Evolutionary conservation across 2,329 filamentous ascomycete species (phyloP).

Genomic region (Colletotrichum brevisporum): DNA sequence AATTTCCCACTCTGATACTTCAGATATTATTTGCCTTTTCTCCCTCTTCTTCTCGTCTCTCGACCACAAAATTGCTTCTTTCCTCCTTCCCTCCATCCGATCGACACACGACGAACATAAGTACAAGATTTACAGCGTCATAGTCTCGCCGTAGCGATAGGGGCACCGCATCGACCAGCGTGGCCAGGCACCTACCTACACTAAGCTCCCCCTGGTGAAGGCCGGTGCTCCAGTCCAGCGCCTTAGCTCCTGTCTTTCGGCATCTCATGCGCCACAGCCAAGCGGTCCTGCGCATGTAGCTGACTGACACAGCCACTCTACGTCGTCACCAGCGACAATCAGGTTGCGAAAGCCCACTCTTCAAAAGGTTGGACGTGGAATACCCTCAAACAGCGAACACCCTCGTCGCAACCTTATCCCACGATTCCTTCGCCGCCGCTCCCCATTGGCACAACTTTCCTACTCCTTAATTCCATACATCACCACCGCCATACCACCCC

Average conservation of each 20-base stretch:
- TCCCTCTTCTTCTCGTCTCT: neutral
- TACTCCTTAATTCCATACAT: constrained; percentile 29
- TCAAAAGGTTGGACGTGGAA: constrained; percentile 41
- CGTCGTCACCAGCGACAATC: constrained; percentile 50
- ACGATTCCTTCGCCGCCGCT: constrained; percentile 18
- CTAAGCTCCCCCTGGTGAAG: constrained; percentile 12
- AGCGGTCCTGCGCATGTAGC: constrained; percentile 30
- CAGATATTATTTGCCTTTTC: neutral
- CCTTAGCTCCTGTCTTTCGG: constrained; percentile 34
- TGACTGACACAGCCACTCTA: constrained; percentile 46
- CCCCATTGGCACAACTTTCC: constrained; percentile 30
- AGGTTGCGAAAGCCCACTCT: constrained; percentile 41
- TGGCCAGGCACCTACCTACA: constrained; percentile 23
- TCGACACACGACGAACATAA: neutral
- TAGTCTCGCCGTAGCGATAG: neutral
- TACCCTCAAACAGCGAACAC: constrained; percentile 38
- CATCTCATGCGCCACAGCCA: constrained; percentile 41
- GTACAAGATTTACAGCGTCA: constrained; percentile 7
- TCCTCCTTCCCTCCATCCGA: neutral
- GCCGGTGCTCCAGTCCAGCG: constrained; percentile 19
- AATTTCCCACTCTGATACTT: constrained; percentile 23
- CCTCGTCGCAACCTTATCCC: constrained; percentile 32
- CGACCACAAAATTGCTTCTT: neutral
- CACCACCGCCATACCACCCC: constrained; percentile 39
- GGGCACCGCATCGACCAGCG: neutral